These are phyloP conservation scores for Trichophyton verrucosum DNA, from an alignment of 2,329 filamentous ascomycete genomes.

Conservation along the genomic window DNA sequence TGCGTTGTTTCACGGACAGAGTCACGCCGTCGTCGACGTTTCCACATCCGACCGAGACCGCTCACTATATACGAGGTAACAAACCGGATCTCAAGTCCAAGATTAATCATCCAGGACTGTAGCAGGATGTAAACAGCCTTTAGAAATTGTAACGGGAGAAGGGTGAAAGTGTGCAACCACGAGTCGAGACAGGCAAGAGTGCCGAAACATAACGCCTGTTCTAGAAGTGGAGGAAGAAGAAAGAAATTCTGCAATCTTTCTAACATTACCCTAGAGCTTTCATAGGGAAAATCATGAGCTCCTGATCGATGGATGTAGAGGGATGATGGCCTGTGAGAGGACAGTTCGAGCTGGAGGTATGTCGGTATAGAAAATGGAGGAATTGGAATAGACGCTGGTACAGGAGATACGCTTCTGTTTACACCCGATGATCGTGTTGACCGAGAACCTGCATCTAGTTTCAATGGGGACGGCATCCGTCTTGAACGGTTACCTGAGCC, in stretches of 20 bases:
- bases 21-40: constrained; percentile 19
- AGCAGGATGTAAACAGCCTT: constrained; percentile 65
- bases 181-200: constrained; percentile 84
- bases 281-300: constrained; percentile 59
- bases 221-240: constrained; percentile 65
- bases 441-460: background rate
- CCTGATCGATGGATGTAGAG: constrained; percentile 50
- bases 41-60: constrained; percentile 69
- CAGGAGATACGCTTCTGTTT: constrained; percentile 27
- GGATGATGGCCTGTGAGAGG: constrained; percentile 47
- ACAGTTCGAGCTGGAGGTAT: constrained; percentile 53
- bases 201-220: constrained; percentile 77
- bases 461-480: background rate
- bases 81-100: constrained; percentile 59
- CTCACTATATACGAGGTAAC: constrained; percentile 65
- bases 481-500: constrained; percentile 25
- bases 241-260: constrained; percentile 85
- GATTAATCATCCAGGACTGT: constrained; percentile 63
- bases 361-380: constrained; percentile 53
- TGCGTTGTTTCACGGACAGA: constrained; percentile 8
- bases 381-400: constrained; percentile 44
- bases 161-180: constrained; percentile 94
- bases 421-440: constrained; percentile 1
- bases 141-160: constrained; percentile 76
- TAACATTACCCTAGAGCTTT: constrained; percentile 84